These are phyloP conservation scores for Cystobasidium pallidum DNA, from an alignment of 1,284 basidiomycete genomes.

Conservation along the genomic window DNA sequence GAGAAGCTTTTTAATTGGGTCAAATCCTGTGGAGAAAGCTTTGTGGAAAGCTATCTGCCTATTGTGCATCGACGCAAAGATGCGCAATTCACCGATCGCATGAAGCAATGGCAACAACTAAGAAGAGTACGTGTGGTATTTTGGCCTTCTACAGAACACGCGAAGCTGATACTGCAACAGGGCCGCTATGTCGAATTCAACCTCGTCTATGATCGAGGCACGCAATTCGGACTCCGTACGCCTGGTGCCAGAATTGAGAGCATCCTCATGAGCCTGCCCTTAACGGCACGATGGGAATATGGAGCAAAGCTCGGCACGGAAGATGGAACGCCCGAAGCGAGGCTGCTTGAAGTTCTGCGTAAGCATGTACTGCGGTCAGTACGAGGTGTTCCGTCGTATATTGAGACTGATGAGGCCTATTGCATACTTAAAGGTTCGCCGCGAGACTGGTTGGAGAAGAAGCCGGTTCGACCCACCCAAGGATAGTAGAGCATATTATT, in stretches of 20 bases:
- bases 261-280: constrained; percentile 87
- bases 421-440: not conserved
- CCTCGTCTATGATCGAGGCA: constrained; percentile 74
- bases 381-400: not conserved
- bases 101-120: constrained; percentile 84
- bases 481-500: not conserved
- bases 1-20: constrained; percentile 78
- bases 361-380: not conserved
- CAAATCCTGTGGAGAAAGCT: constrained; percentile 70
- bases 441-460: not conserved
- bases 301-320: constrained; percentile 71
- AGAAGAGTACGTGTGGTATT: constrained; percentile 60
- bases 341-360: not conserved
- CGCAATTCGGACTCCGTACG: constrained; percentile 73
- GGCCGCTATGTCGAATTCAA: constrained; percentile 96
- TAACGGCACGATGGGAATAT: constrained; percentile 92
- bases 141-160: no score
- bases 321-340: not conserved
- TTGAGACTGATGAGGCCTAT: not conserved
- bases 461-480: not conserved
- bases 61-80: constrained; percentile 68
- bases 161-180: constrained; percentile 13
- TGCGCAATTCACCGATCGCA: constrained; percentile 65
- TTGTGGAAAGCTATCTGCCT: constrained; percentile 86
- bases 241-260: constrained; percentile 91